Evolutionary conservation across 2,329 filamentous ascomycete species (phyloP).

Genomic region (Ophiosphaerella narmari): DNA sequence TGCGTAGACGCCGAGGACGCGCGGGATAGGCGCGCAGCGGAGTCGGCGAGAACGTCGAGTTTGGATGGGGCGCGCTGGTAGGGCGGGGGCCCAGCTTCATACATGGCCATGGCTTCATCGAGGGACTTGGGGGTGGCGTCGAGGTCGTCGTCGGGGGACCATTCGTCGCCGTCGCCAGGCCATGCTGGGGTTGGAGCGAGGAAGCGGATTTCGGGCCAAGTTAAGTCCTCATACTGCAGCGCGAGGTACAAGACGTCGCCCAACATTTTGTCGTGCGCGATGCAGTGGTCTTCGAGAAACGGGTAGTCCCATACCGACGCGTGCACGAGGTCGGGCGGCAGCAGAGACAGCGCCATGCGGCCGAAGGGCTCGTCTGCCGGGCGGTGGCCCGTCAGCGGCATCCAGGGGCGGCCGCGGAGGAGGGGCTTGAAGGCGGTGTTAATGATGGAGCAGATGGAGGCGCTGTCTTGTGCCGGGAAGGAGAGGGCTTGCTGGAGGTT

Average conservation of each 20-base stretch:
- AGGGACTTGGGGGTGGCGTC: conserved; percentile 41
- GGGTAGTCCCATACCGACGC: conserved; percentile 46
- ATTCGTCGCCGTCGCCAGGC: conserved; percentile 33
- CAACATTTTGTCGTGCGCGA: conserved; percentile 49
- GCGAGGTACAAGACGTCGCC: conserved; percentile 49
- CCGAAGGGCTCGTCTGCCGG: conserved; percentile 45
- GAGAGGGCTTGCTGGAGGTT: conserved; percentile 45
- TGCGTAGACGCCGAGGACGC: no score
- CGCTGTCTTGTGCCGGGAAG: conserved; percentile 44
- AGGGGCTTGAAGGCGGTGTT: conserved; percentile 44
- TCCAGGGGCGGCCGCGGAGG: conserved; percentile 46
- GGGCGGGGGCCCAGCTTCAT: conserved; percentile 23
- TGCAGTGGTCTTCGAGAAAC: conserved; percentile 48
- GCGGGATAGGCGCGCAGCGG: conserved; percentile 35
- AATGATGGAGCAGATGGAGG: conserved; percentile 38
- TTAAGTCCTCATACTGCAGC: conserved; percentile 46
- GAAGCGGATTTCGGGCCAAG: conserved; percentile 47
- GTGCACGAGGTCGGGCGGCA: conserved; percentile 40
- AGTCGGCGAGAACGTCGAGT: conserved; percentile 45
- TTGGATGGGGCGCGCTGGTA: conserved; percentile 39
- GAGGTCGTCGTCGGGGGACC: conserved; percentile 47
- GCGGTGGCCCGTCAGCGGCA: conserved; percentile 47
- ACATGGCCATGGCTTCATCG: conserved; percentile 42
- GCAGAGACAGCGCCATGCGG: conserved; percentile 44
- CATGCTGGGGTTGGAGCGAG: conserved; percentile 8